Percentiles rank a stretch among this genome's conserved stretches.
phyloP scores from a whole-genome alignment of 495 filamentous ascomycete genomes.

The Copromyces sp. region DNA sequence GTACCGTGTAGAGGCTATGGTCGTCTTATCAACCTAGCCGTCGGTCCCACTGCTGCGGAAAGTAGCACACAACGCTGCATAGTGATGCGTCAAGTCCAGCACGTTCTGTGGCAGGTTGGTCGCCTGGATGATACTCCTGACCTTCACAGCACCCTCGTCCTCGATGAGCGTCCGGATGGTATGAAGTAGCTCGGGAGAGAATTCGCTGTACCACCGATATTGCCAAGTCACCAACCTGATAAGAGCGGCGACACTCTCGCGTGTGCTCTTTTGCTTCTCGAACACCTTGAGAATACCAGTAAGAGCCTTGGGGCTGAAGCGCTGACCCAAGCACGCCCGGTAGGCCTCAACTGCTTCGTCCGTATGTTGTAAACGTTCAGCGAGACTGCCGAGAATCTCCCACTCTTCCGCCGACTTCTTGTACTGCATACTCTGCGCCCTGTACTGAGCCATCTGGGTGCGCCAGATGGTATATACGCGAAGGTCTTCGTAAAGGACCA shows the following conservation, averaged over 20 bases:
- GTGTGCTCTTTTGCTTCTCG: constrained; percentile 58
- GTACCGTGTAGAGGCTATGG: not conserved
- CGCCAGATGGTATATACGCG: constrained; percentile 99
- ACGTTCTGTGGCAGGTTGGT: constrained; percentile 88
- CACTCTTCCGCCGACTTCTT: constrained; percentile 94
- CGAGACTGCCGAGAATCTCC: constrained; percentile 93
- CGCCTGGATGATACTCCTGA: constrained; percentile 91
- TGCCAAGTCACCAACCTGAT: constrained; percentile 94
- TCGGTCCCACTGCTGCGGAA: constrained; percentile 94
- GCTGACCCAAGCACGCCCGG: constrained; percentile 64
- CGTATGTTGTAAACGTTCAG: constrained; percentile 78
- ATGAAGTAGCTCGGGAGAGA: constrained; percentile 79
- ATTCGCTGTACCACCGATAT: constrained; percentile 99
- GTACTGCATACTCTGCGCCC: constrained; percentile 82
- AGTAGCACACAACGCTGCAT: constrained; percentile 84
- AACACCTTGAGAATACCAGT: constrained; percentile 71
- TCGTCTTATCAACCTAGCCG: constrained; percentile 37
- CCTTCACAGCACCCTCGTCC: constrained; percentile 94
- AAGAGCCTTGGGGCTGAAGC: constrained; percentile 86
- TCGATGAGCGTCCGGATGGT: constrained; percentile 88
- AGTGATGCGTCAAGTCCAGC: constrained; percentile 90
- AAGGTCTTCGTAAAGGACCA: constrained; percentile 97
- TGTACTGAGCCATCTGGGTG: constrained; percentile 88
- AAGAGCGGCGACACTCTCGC: constrained; percentile 65
- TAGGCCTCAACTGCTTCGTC: constrained; percentile 92